A percentile compares a stretch with the other conserved stretches of the same genome.
Conservation (phyloP, 1,139 yeast species). For the Yamadazyma sp. region DNA sequence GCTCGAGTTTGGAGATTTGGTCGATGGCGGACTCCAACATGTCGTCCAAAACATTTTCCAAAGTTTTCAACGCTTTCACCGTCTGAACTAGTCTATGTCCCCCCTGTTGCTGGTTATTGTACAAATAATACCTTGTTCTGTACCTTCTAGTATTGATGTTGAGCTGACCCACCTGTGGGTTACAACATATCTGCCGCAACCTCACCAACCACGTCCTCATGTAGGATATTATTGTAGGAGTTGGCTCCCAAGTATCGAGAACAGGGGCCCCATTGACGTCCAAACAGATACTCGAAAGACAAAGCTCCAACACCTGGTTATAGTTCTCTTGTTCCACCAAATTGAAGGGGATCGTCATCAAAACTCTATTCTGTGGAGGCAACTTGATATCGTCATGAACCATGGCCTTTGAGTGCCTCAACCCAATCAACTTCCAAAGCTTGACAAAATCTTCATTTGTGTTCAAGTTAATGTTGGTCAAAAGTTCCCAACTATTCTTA, state of each 20-base stretch:
- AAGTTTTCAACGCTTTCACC: constrained; percentile 51
- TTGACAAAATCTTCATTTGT: constrained; percentile 42
- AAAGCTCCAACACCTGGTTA: constrained; percentile 58
- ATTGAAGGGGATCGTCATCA: constrained; percentile 72
- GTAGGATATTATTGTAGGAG: constrained; percentile 34
- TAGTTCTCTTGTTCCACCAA: constrained; percentile 84
- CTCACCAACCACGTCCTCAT: constrained; percentile 69
- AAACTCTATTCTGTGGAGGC: constrained; percentile 73
- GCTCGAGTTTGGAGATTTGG: constrained; percentile 49
- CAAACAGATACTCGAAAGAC: constrained; percentile 62
- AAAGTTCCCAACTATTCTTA: constrained; percentile 37
- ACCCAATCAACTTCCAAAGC: constrained; percentile 51
- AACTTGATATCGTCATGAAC: constrained; percentile 73
- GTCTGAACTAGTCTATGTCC: constrained; percentile 17
- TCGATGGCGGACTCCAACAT: constrained; percentile 59
- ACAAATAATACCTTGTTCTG: constrained; percentile 18
- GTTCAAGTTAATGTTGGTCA: constrained; percentile 17
- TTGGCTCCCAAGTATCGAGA: constrained; percentile 51
- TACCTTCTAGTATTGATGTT: constrained; percentile 31
- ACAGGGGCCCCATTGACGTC: constrained; percentile 58
- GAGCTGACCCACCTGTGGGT: constrained; percentile 65
- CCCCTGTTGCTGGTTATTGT: constrained; percentile 10
- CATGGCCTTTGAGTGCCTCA: constrained; percentile 83
- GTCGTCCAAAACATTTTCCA: constrained; percentile 63
- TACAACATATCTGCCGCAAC: constrained; percentile 80